These are phyloP conservation scores for Teratosphaeria pseudoeucalypti DNA, from an alignment of 2,329 filamentous ascomycete genomes.

Conservation along the genomic window DNA sequence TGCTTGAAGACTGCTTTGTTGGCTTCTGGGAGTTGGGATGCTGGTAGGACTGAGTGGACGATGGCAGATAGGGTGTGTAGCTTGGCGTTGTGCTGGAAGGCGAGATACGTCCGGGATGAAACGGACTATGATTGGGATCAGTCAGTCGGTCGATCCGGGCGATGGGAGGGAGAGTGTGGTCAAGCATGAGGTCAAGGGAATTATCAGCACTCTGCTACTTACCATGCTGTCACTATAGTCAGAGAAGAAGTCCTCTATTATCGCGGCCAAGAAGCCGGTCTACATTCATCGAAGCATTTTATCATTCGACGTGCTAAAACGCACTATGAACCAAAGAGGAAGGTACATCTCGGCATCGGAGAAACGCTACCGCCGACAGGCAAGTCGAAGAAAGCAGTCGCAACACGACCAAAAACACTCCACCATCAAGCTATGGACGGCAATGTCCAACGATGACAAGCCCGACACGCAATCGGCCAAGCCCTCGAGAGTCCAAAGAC, in stretches of 20 bases:
- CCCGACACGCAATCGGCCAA: not conserved
- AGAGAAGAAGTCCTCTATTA: not conserved
- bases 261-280: not conserved
- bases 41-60: not conserved
- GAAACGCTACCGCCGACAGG: not conserved
- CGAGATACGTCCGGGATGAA: not conserved
- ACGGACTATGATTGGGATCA: not conserved
- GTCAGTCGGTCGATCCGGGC: not conserved
- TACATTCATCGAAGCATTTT: not conserved
- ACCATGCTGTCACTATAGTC: not conserved
- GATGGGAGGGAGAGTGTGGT: too few species aligned
- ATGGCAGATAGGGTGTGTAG: not conserved
- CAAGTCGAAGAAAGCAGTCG: not conserved
- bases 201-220: not conserved
- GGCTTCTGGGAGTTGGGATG: not conserved
- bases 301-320: not conserved
- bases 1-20: not conserved
- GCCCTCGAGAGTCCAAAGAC: not conserved
- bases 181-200: too few species aligned
- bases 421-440: constrained; percentile 8
- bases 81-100: not conserved
- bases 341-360: not conserved
- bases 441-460: constrained; percentile 16
- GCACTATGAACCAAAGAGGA: not conserved
- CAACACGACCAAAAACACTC: not conserved